A percentile compares a stretch with the other conserved stretches of the same genome.
Conservation (phyloP, 2,329 filamentous ascomycete species). For the Diplodia mutila region DNA sequence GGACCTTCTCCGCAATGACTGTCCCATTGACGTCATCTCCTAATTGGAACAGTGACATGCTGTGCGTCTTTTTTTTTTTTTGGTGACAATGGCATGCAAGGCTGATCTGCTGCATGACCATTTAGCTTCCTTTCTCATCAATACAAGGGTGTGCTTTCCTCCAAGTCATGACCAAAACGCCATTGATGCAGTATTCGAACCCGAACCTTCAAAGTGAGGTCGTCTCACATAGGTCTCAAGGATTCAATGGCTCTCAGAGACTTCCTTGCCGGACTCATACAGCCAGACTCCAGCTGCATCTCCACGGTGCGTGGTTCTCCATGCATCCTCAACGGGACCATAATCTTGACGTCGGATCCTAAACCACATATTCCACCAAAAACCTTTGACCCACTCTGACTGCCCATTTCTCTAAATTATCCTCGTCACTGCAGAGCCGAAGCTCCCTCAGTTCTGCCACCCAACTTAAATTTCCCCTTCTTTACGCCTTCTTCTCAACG, state of each 20-base stretch:
- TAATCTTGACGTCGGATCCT: background rate
- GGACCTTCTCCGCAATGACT: slow-evolving; percentile 2
- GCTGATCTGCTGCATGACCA: background rate
- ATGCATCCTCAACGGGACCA: background rate
- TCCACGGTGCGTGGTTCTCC: background rate
- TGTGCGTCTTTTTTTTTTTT: background rate
- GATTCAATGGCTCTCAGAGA: background rate
- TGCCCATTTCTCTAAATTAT: background rate
- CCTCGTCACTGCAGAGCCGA: too few relatives aligned
- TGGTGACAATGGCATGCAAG: background rate
- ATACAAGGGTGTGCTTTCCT: background rate
- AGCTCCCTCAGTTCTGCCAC: too few relatives aligned
- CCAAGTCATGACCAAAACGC: slow-evolving; percentile 1
- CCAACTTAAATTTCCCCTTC: too few relatives aligned
- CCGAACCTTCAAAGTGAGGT: too few relatives aligned
- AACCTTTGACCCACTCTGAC: background rate
- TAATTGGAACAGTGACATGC: too few relatives aligned
- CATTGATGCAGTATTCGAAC: background rate
- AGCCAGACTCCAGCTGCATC: background rate
- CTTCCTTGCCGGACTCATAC: background rate
- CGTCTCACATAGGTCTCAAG: background rate
- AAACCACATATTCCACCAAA: background rate
- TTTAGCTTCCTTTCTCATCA: background rate
- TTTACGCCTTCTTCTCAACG: slow-evolving; percentile 61
- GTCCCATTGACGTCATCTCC: background rate